Conservation (phyloP, 768 basidiomycete species). For the Boletales sp. region DNA sequence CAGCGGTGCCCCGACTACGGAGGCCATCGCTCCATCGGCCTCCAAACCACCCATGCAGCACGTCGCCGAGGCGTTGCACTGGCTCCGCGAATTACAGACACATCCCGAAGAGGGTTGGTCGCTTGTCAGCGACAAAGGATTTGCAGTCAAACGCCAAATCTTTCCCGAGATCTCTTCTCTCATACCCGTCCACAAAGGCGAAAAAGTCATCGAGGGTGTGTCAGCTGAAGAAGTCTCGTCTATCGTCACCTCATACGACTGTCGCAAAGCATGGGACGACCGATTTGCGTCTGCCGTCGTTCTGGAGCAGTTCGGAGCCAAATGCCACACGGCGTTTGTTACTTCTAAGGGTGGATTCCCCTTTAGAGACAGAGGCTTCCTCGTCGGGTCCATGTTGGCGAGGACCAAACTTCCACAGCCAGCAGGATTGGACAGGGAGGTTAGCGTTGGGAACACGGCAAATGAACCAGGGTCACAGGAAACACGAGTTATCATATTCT, state of each 20-base stretch:
- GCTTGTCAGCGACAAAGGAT: constrained; percentile 68
- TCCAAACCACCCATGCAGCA: constrained; percentile 74
- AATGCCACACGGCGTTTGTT: constrained; percentile 66
- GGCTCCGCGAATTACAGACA: constrained; percentile 70
- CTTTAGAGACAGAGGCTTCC: constrained; percentile 86
- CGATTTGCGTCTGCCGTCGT: constrained; percentile 66
- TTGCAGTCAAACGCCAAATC: constrained; percentile 73
- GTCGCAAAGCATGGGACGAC: constrained; percentile 84
- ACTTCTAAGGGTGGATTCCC: constrained; percentile 81
- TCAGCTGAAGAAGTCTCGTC: constrained; percentile 88
- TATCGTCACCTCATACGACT: constrained; percentile 64
- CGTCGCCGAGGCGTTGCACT: constrained; percentile 77
- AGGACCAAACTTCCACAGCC: constrained; percentile 41
- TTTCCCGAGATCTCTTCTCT: constrained; percentile 72
- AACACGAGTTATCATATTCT: constrained; percentile 67
- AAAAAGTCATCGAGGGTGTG: constrained; percentile 89
- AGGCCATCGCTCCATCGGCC: constrained; percentile 44
- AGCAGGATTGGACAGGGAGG: constrained; percentile 39
- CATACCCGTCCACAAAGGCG: constrained; percentile 82
- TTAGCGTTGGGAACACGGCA: constrained; percentile 21
- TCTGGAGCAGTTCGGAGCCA: constrained; percentile 76
- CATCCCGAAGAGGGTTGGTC: constrained; percentile 68
- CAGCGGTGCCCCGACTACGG: constrained; percentile 30
- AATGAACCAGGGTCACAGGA: constrained; percentile 35
- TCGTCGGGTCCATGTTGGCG: constrained; percentile 74